Conservation (phyloP, 768 basidiomycete species). For the Obba rivulosa region DNA sequence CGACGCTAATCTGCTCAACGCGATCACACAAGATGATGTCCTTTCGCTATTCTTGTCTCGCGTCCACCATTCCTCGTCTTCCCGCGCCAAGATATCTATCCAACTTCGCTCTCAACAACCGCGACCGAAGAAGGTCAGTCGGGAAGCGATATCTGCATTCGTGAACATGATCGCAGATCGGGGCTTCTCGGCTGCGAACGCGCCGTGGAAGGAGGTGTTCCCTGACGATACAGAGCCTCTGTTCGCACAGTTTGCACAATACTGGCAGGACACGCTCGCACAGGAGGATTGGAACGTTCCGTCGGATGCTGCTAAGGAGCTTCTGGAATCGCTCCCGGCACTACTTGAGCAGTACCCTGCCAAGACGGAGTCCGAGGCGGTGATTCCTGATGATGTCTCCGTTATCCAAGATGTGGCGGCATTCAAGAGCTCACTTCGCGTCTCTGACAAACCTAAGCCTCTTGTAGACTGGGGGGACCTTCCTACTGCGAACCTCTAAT, state of each 20-base stretch:
- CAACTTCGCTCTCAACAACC: slow-evolving; percentile 74
- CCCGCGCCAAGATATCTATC: slow-evolving; percentile 78
- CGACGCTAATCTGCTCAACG: slow-evolving; percentile 63
- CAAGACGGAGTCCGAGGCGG: slow-evolving; percentile 45
- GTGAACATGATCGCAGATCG: slow-evolving; percentile 43
- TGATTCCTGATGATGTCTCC: slow-evolving; percentile 41
- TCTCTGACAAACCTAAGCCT: slow-evolving; percentile 56
- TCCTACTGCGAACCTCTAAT: slow-evolving; percentile 51
- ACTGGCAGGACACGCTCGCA: slow-evolving; percentile 48
- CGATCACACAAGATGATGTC: slow-evolving; percentile 72
- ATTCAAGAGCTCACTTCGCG: slow-evolving; percentile 58
- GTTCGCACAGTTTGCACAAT: slow-evolving; percentile 52
- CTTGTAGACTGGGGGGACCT: slow-evolving; percentile 74
- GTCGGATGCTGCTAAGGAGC: slow-evolving; percentile 33
- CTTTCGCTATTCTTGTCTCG: slow-evolving; percentile 60
- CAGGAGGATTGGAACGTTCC: slow-evolving; percentile 31
- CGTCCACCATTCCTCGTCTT: slow-evolving; percentile 63
- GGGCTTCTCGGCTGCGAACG: slow-evolving; percentile 44
- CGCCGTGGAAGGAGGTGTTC: slow-evolving; percentile 46
- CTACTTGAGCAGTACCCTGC: slow-evolving; percentile 55
- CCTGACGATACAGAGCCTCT: slow-evolving; percentile 50
- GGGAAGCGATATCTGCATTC: slow-evolving; percentile 59
- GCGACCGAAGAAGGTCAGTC: slow-evolving; percentile 54
- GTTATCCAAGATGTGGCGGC: slow-evolving; percentile 59
- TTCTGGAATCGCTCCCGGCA: slow-evolving; percentile 52